phyloP scores from a whole-genome alignment of 345 rosid species.

The Syzygium jambos region DNA sequence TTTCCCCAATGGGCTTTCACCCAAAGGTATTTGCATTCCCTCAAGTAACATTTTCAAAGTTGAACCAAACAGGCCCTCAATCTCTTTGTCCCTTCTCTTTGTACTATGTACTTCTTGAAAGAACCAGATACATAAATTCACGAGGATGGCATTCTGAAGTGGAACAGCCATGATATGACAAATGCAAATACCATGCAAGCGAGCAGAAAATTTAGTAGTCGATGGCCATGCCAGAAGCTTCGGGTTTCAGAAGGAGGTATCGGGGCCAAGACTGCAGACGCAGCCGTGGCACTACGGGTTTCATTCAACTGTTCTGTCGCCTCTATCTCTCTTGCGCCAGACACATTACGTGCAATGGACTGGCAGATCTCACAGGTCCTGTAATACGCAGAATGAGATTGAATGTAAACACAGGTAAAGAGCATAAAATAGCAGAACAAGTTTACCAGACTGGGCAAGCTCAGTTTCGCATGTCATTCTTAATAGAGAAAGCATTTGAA shows the following conservation, averaged over 20 bases:
- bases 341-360: constrained; percentile 62
- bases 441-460: background rate
- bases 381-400: background rate
- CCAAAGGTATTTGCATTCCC: too few species aligned
- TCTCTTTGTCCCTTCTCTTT: background rate
- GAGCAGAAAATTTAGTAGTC: constrained; percentile 60
- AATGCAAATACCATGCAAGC: constrained; percentile 77
- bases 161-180: constrained; percentile 74
- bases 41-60: too few species aligned
- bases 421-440: background rate
- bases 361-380: constrained; percentile 94
- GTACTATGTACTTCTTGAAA: background rate
- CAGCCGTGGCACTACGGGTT: constrained; percentile 10
- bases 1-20: too few species aligned
- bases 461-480: background rate
- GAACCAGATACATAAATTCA: constrained; percentile 8
- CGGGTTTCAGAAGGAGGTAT: constrained; percentile 35
- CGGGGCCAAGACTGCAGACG: constrained; percentile 9
- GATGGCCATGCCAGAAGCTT: constrained; percentile 83
- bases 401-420: background rate
- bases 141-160: constrained; percentile 48
- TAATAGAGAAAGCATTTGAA: background rate
- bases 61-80: too few species aligned
- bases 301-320: constrained; percentile 27
- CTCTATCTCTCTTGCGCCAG: constrained; percentile 36